Evolutionary conservation across 768 basidiomycete species (phyloP).

Genomic region (Russula sp.): DNA sequence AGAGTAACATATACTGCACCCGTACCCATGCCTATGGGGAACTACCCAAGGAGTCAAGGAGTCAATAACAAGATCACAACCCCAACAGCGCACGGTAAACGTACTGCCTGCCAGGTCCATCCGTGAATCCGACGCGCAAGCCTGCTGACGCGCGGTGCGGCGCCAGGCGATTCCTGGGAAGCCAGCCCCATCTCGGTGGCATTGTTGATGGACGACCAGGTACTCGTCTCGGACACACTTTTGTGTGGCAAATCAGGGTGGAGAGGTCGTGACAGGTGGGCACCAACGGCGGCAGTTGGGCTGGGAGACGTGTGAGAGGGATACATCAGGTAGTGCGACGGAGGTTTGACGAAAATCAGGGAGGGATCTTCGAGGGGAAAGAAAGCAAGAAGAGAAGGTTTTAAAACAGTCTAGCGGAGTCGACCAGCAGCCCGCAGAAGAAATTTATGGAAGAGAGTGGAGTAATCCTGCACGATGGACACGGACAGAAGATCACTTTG

Average conservation of each 20-base stretch:
- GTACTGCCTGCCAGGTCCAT: slow-evolving; percentile 47
- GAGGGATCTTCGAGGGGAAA: not conserved
- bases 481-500: not conserved
- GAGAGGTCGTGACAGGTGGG: too few relatives aligned
- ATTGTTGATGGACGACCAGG: not conserved
- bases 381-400: not conserved
- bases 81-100: slow-evolving; percentile 19
- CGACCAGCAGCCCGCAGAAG: slow-evolving; percentile 8
- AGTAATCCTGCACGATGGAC: not conserved
- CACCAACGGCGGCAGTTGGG: not conserved
- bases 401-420: slow-evolving; percentile 3
- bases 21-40: slow-evolving; percentile 46
- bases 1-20: slow-evolving; percentile 46
- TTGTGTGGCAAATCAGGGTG: not conserved
- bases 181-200: not conserved
- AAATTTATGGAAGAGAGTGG: not conserved
- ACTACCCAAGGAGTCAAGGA: slow-evolving; percentile 28
- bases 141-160: slow-evolving; percentile 25
- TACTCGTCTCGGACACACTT: not conserved
- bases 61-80: not conserved
- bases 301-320: not conserved
- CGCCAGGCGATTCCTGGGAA: not conserved
- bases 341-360: not conserved
- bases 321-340: not conserved
- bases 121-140: slow-evolving; percentile 43